A percentile compares a stretch with the other conserved stretches of the same genome.
These are phyloP conservation scores for Fomitopsis betulina DNA, from an alignment of 1,284 basidiomycete genomes.

Conservation along the genomic window DNA sequence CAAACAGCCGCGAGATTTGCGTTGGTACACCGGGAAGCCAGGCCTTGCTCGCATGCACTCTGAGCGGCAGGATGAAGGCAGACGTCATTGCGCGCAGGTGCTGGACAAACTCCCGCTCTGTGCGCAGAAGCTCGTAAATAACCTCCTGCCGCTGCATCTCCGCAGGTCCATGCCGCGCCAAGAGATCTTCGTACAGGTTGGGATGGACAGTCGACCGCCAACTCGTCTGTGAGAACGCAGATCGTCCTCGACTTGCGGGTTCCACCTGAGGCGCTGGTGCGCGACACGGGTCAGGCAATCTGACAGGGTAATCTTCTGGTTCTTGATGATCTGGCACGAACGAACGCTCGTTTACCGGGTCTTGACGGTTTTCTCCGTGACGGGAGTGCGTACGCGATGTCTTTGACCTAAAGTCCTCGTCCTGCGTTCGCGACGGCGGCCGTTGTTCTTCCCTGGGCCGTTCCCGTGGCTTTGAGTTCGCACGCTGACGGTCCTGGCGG, in stretches of 20 bases:
- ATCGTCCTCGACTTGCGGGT: no score
- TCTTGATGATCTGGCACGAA: not conserved
- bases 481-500: not conserved
- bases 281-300: not conserved
- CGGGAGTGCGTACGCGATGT: not conserved
- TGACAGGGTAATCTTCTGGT: constrained; percentile 12
- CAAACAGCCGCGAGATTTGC: constrained; percentile 67
- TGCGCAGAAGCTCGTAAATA: constrained; percentile 62
- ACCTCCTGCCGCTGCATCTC: constrained; percentile 65
- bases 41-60: constrained; percentile 54
- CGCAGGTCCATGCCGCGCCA: constrained; percentile 32
- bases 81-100: constrained; percentile 60
- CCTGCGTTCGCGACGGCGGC: not conserved
- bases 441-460: not conserved
- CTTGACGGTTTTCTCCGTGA: not conserved
- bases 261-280: not conserved
- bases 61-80: constrained; percentile 73
- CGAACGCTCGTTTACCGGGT: no score
- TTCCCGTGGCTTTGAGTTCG: not conserved
- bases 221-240: constrained; percentile 5
- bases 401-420: not conserved
- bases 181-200: constrained; percentile 21
- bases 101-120: constrained; percentile 67
- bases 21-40: constrained; percentile 81
- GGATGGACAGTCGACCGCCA: constrained; percentile 25